Conservation (phyloP, 768 basidiomycete genomes). For the Lactifluus echinatus region DNA sequence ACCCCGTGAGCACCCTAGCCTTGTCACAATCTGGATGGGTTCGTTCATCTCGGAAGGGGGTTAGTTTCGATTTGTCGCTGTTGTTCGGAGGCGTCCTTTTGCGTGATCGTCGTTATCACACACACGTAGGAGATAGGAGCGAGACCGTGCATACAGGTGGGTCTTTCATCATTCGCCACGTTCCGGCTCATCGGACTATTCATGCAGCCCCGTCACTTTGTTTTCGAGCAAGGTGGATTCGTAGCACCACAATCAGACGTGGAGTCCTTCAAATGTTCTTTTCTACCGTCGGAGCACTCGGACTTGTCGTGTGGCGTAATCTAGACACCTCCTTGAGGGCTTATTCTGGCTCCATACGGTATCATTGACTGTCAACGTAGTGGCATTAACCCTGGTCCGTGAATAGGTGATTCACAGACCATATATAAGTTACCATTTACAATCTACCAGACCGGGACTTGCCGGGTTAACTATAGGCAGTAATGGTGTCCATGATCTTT, state of each 20-base stretch:
- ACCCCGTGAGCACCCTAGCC: too few relatives aligned
- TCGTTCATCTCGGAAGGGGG: too few relatives aligned
- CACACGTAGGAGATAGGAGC: neutral
- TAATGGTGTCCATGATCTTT: neutral
- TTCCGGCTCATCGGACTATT: neutral
- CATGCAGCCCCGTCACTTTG: neutral
- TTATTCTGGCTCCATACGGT: neutral
- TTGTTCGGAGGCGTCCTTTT: neutral
- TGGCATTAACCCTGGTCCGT: neutral
- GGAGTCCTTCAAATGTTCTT: neutral
- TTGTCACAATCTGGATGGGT: too few relatives aligned
- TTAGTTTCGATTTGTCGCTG: too few relatives aligned
- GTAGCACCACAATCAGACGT: neutral
- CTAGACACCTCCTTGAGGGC: neutral
- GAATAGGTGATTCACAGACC: neutral
- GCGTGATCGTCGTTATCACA: neutral
- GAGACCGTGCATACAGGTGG: neutral
- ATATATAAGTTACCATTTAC: too few relatives aligned
- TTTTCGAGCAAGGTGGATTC: neutral
- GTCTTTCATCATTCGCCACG: neutral
- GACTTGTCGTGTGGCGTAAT: neutral
- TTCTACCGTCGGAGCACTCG: neutral
- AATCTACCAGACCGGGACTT: neutral
- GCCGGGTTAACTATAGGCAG: neutral
- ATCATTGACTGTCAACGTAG: neutral